phyloP scores from a whole-genome alignment of 345 rosid species.

The Melaleuca quinquenervia region DNA sequence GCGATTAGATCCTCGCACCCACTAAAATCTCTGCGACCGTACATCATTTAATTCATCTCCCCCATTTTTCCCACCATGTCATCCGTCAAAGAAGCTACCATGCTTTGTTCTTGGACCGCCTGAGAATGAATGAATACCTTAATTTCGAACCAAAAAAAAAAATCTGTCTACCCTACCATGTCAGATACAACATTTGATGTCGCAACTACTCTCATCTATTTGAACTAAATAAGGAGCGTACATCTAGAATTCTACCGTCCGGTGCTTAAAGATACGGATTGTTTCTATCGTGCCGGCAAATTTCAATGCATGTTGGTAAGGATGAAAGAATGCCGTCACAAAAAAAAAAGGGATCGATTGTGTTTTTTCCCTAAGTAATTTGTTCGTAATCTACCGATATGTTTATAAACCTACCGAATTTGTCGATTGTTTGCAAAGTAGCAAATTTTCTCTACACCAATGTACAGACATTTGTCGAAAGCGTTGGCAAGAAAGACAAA shows the following conservation, averaged over 20 bases:
- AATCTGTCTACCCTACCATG: neutral
- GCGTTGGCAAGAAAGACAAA: neutral
- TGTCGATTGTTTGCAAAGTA: neutral
- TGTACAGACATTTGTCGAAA: neutral
- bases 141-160: too few relatives aligned
- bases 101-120: too few relatives aligned
- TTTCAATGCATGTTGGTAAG: neutral
- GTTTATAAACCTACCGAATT: neutral
- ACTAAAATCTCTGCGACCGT: neutral
- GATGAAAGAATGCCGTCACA: neutral
- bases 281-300: neutral
- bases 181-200: neutral
- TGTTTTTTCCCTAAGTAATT: neutral
- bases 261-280: neutral
- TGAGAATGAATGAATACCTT: too few relatives aligned
- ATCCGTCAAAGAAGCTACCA: too few relatives aligned
- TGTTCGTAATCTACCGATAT: neutral
- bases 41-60: neutral
- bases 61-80: neutral
- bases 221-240: neutral
- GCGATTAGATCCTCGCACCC: neutral
- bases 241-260: neutral
- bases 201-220: neutral
- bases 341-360: neutral
- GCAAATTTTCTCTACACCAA: neutral